Evolutionary conservation across 116 monocot species (phyloP).

Genomic region (Zostera marina): DNA sequence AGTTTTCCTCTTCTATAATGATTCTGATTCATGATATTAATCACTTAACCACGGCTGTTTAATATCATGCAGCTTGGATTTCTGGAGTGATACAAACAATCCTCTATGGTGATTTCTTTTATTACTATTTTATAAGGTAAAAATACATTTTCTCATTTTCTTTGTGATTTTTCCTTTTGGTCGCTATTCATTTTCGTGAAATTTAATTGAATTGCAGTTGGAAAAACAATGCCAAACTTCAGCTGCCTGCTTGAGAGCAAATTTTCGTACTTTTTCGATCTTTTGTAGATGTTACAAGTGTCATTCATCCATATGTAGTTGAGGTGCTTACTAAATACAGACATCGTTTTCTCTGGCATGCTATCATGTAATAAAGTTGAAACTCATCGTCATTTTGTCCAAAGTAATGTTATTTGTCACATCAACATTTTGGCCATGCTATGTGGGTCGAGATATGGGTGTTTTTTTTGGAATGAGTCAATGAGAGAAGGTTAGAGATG

Average conservation of each 20-base stretch:
- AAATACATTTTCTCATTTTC: neutral
- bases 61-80: constrained; percentile 27
- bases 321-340: too few species aligned
- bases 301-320: too few species aligned
- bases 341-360: too few species aligned
- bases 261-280: too few species aligned
- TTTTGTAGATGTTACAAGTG: too few species aligned
- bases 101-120: constrained; percentile 45
- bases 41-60: neutral
- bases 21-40: neutral
- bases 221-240: constrained; percentile 44
- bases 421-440: too few species aligned
- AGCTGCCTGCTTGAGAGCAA: constrained; percentile 27
- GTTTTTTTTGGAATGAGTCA: too few species aligned
- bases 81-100: constrained; percentile 34
- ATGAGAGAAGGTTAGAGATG: neutral
- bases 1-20: neutral
- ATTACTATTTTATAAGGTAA: constrained; percentile 42
- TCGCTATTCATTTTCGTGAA: neutral
- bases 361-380: neutral
- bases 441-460: too few species aligned
- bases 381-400: too few species aligned
- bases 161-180: neutral
- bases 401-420: too few species aligned
- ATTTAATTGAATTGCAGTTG: constrained; percentile 19